These are phyloP conservation scores for Cryptosporidium canis DNA, from an alignment of 169 alveolate species.

Conservation along the genomic window DNA sequence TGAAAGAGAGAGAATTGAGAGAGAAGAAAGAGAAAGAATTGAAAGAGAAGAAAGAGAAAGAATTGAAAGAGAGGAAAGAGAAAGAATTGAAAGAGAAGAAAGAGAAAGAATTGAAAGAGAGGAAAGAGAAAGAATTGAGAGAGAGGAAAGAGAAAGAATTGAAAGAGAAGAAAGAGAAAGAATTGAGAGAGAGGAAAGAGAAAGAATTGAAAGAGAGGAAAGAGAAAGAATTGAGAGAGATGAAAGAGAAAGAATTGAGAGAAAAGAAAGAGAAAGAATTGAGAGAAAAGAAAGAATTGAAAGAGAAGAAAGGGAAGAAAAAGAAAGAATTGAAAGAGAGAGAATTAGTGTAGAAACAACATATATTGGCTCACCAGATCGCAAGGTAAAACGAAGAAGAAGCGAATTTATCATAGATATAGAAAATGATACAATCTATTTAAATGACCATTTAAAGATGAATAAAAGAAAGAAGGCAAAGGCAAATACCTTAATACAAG, in stretches of 20 bases:
- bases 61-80: slow-evolving; percentile 19
- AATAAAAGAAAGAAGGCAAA: slow-evolving; percentile 10
- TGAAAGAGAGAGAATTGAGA: neutral
- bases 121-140: neutral
- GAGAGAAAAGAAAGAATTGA: neutral
- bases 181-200: neutral
- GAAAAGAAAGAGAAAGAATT: neutral
- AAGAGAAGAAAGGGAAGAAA: neutral
- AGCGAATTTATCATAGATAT: neutral
- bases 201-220: neutral
- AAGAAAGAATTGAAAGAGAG: neutral
- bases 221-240: neutral
- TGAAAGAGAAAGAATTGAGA: neutral
- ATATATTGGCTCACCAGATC: neutral
- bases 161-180: neutral
- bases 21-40: neutral
- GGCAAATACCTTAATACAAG: neutral
- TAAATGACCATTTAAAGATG: slow-evolving; percentile 1
- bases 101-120: neutral
- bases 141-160: slow-evolving; percentile 1
- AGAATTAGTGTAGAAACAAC: neutral
- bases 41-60: slow-evolving; percentile 24
- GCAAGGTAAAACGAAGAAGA: neutral
- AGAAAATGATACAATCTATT: slow-evolving; percentile 1
- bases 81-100: neutral